These are phyloP conservation scores for Lepidopterella palustris DNA, from an alignment of 495 filamentous ascomycete genomes.

Conservation along the genomic window DNA sequence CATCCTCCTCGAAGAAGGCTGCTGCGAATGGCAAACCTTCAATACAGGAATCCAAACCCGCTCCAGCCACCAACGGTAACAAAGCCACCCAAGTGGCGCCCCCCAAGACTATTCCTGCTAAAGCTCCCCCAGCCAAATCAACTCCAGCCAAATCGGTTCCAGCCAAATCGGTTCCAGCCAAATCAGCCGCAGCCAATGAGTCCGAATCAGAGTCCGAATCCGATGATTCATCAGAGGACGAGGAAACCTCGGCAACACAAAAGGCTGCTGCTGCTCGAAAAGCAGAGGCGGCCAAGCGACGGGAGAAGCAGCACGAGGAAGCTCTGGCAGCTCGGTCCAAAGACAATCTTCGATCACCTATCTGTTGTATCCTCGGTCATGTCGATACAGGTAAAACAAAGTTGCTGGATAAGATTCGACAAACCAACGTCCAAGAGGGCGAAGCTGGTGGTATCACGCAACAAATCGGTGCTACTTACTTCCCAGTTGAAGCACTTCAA, in stretches of 20 bases:
- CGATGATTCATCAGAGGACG: conserved; percentile 54
- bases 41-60: conserved; percentile 6
- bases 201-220: conserved; percentile 51
- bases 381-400: conserved; percentile 99
- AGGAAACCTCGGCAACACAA: conserved; percentile 60
- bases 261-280: conserved; percentile 67
- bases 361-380: conserved; percentile 99
- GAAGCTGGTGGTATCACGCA: conserved; percentile 99
- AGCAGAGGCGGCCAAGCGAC: conserved; percentile 81
- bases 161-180: neutral
- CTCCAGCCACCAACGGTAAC: conserved; percentile 8
- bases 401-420: conserved; percentile 94
- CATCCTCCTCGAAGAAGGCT: conserved; percentile 35
- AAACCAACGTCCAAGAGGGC: conserved; percentile 98
- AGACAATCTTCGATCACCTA: conserved; percentile 92
- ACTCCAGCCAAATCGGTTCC: neutral
- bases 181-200: conserved; percentile 31
- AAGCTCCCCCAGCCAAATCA: neutral
- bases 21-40: conserved; percentile 22
- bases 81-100: conserved; percentile 2
- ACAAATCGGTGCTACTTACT: conserved; percentile 99
- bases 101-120: conserved; percentile 4
- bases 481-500: conserved; percentile 88
- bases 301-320: conserved; percentile 82
- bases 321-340: conserved; percentile 86